A percentile compares a stretch with the other conserved stretches of the same genome.
Conservation (phyloP, 73 alveolate genomes). For the Paramecium primaurelia region DNA sequence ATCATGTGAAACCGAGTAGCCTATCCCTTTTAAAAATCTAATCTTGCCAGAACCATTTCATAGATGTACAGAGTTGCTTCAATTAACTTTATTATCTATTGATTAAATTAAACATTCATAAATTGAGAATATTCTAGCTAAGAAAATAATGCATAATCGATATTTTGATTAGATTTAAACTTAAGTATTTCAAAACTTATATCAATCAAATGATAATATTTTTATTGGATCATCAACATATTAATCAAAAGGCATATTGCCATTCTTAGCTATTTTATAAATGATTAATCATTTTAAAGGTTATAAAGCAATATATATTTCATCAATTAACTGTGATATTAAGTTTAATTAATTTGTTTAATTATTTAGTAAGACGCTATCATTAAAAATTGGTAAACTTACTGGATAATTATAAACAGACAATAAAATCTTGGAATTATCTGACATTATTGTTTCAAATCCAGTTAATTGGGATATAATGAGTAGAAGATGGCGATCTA, state of each 20-base stretch:
- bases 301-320: constrained; percentile 69
- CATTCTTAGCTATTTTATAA: constrained; percentile 84
- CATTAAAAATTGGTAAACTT: constrained; percentile 55
- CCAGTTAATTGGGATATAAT: constrained; percentile 86
- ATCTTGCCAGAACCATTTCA: constrained; percentile 97
- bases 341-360: constrained; percentile 61
- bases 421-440: constrained; percentile 49
- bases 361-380: constrained; percentile 48
- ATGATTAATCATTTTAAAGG: constrained; percentile 65
- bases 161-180: constrained; percentile 88
- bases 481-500: constrained; percentile 80
- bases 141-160: constrained; percentile 61
- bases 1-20: constrained; percentile 88
- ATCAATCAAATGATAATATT: constrained; percentile 86
- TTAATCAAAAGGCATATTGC: constrained; percentile 77
- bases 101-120: constrained; percentile 58
- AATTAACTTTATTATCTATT: constrained; percentile 44
- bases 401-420: constrained; percentile 65
- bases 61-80: constrained; percentile 71
- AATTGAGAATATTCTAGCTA: constrained; percentile 59
- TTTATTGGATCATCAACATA: constrained; percentile 93
- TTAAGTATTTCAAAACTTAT: constrained; percentile 82
- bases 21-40: constrained; percentile 94
- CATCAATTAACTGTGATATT: constrained; percentile 58
- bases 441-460: constrained; percentile 62